Percentiles rank a stretch among this genome's conserved stretches.
phyloP scores from a whole-genome alignment of 1,284 basidiomycete species.

The Tylopilus sp. region DNA sequence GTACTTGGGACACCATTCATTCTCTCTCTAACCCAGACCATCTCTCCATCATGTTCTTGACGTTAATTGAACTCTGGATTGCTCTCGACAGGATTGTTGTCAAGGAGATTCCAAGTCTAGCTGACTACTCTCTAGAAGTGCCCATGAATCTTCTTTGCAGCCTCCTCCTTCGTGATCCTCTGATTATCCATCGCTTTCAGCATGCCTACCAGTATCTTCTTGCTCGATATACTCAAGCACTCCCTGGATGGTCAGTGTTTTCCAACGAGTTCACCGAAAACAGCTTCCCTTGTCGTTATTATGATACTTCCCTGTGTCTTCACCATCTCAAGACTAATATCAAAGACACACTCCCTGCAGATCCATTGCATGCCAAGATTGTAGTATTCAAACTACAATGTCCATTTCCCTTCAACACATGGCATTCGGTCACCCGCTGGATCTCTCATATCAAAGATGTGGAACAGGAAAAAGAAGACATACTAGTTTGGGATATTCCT shows the following conservation, averaged over 20 bases:
- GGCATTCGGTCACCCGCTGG: background rate
- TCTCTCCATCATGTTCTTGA: background rate
- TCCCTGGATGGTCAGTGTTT: background rate
- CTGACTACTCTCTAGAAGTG: background rate
- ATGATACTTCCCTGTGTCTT: background rate
- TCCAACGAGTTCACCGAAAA: constrained; percentile 23
- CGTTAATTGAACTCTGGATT: background rate
- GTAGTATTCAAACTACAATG: background rate
- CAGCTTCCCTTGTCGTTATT: constrained; percentile 10
- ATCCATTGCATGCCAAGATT: background rate
- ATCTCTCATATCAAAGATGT: background rate
- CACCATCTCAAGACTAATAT: background rate
- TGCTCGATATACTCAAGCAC: background rate
- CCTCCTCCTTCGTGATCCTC: background rate
- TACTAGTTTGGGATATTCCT: background rate
- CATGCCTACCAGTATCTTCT: background rate
- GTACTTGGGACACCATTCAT: too few species aligned
- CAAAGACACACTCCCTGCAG: background rate
- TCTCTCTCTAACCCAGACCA: too few species aligned
- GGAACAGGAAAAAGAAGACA: background rate
- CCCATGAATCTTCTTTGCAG: background rate
- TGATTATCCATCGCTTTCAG: background rate
- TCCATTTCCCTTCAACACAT: background rate
- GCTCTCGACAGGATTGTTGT: background rate
- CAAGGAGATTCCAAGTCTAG: background rate